These are phyloP conservation scores for Monoraphidium neglectum DNA, from an alignment of 139 green algal species.

Conservation along the genomic window DNA sequence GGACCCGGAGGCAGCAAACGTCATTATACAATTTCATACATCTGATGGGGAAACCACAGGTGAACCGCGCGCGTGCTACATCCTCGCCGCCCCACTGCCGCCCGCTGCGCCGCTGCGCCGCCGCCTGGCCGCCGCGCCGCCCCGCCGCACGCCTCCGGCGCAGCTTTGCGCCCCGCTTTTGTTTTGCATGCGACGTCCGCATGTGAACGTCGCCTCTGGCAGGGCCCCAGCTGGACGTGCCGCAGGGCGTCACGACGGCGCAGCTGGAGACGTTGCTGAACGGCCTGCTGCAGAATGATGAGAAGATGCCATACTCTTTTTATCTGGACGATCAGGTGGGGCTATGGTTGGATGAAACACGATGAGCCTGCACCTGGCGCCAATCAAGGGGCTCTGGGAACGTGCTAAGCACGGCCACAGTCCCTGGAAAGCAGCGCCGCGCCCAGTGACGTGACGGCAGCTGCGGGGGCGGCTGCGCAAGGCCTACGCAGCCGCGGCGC, in stretches of 20 bases:
- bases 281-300: conserved; percentile 79
- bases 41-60: conserved; percentile 66
- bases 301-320: conserved; percentile 94
- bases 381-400: too few relatives aligned
- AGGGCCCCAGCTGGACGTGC: conserved; percentile 93
- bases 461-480: too few relatives aligned
- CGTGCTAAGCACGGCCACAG: too few relatives aligned
- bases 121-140: neutral
- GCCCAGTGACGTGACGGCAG: too few relatives aligned
- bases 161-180: neutral
- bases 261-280: conserved; percentile 94
- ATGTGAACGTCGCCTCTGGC: neutral
- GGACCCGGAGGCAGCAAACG: conserved; percentile 47
- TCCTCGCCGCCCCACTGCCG: neutral
- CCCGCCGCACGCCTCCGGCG: neutral
- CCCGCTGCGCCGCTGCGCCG: neutral
- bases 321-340: conserved; percentile 80
- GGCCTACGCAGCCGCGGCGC: neutral
- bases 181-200: neutral
- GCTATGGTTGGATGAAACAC: neutral
- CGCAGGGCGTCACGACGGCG: conserved; percentile 68
- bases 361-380: neutral
- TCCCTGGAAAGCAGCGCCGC: neutral
- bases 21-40: conserved; percentile 85
- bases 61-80: conserved; percentile 16